Base-by-base conservation (phyloP, 805 yeast genomes). In the Cyberlindnera subsufficiens region DNA sequence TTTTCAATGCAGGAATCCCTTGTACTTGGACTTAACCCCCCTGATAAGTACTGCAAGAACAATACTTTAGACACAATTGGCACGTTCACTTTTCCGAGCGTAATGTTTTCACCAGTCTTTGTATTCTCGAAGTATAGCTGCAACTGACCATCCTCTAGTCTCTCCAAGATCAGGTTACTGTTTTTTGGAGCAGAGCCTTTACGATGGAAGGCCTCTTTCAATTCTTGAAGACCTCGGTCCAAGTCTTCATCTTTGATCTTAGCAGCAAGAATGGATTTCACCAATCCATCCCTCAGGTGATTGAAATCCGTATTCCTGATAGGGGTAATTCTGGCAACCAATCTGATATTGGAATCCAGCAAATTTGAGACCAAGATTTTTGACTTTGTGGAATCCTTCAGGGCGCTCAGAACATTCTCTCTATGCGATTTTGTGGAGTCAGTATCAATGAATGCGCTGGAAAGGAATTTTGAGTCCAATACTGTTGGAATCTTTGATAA, bases 231-330 rank as follows among this genome's bases (percentile, higher is more conserved):
- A 1, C 96, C 96, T 10, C 63, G 63, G n/a, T 69, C 69, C n/a
- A 75, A 59, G 19, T 61, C 65, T 3, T 71, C 77, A 29, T 66
- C 66, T 32, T 72, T 65, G 6, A 69, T 64, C 50, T 79, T 79
- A 40, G 82, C 76, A 30, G 87, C 83, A 60, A 82, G 69, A 37
- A 87, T 75, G 0, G 96, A 79, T 59, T 90, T 82, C 38, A 88
- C 75, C 47, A 93, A 75, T 0, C 98, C 98, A 58, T 93, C 98
- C 51, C 85, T 77, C 55, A 91, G 65, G 59, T 93, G 98, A 49
- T 80, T 79, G 64, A 85, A 89, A 64, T 91, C 97, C 1, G 98
- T 91, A 61, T 86, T 88, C 58, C 96, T 77, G 15, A 83, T 80
- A 0, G 99, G 97, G 10, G 84, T 80, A 45, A 91, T 82, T 49